A percentile compares a stretch with the other conserved stretches of the same genome.
Conservation (phyloP, 495 filamentous ascomycete species). For the Aspergillus sparsus region DNA sequence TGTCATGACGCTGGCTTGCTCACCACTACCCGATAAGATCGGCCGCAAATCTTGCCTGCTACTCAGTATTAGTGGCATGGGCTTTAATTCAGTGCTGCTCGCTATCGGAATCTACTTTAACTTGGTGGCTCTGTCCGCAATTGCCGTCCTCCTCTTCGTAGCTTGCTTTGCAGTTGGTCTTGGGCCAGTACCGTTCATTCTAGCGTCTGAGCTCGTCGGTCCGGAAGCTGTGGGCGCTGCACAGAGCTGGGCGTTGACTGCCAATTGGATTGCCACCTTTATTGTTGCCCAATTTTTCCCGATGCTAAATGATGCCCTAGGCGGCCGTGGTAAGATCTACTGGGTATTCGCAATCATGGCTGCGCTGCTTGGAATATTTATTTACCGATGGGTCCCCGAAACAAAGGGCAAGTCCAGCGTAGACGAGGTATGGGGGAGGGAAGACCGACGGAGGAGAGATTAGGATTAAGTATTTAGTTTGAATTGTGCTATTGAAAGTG, state of each 20-base stretch:
- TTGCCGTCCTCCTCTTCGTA: conserved; percentile 82
- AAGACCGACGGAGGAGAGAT: conserved; percentile 35
- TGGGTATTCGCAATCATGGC: conserved; percentile 82
- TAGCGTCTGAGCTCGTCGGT: conserved; percentile 84
- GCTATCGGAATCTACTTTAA: conserved; percentile 72
- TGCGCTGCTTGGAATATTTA: conserved; percentile 62
- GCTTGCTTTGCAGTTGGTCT: conserved; percentile 87
- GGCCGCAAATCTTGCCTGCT: conserved; percentile 84
- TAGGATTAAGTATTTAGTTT: conserved; percentile 17
- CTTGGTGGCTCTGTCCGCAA: conserved; percentile 70
- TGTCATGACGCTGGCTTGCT: conserved; percentile 73
- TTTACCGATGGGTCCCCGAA: conserved; percentile 73
- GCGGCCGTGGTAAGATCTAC: conserved; percentile 78
- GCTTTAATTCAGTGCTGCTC: conserved; percentile 68
- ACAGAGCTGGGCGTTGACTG: conserved; percentile 79
- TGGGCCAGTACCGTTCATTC: conserved; percentile 91
- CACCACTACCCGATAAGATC: conserved; percentile 81
- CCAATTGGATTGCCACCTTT: conserved; percentile 91
- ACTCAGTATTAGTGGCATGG: conserved; percentile 80
- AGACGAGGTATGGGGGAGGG: conserved; percentile 86
- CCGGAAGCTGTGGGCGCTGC: conserved; percentile 86
- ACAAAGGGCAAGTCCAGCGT: conserved; percentile 76
- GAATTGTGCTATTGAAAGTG: conserved; percentile 3
- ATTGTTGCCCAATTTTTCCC: conserved; percentile 93
- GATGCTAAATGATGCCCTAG: conserved; percentile 71